Conservation (phyloP, 164 flowering plant genomes). For the Akebia trifoliata region DNA sequence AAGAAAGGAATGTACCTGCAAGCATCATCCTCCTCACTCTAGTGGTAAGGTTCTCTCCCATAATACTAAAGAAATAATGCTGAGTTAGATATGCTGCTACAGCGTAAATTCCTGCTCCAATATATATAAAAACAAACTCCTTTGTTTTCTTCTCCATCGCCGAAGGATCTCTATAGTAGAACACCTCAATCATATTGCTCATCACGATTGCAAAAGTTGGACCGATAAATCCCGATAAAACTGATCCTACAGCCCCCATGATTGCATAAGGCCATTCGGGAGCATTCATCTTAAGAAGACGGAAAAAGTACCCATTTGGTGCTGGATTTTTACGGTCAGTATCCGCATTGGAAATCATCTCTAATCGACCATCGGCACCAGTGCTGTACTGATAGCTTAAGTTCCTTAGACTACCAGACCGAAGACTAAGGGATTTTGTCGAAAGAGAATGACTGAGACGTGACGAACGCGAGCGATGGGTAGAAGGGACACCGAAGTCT, state of each 20-base stretch:
- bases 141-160: constrained; percentile 92
- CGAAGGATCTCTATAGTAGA: constrained; percentile 70
- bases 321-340: constrained; percentile 74
- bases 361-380: constrained; percentile 93
- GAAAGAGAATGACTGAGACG: constrained; percentile 91
- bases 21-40: constrained; percentile 99
- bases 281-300: constrained; percentile 83
- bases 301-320: constrained; percentile 71
- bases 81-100: constrained; percentile 92
- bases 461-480: constrained; percentile 73
- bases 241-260: constrained; percentile 92
- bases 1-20: constrained; percentile 62
- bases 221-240: constrained; percentile 93
- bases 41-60: constrained; percentile 99
- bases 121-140: constrained; percentile 92
- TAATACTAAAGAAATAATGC: constrained; percentile 96
- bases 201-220: constrained; percentile 98
- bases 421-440: constrained; percentile 84
- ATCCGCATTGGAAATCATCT: constrained; percentile 94
- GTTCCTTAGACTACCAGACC: constrained; percentile 91
- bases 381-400: constrained; percentile 95
- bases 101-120: constrained; percentile 93
- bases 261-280: constrained; percentile 99
- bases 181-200: constrained; percentile 99
- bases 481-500: constrained; percentile 71